Evolutionary conservation across 805 yeast species (phyloP), one percentile per base, ranked within the genome.

Genomic region (Candida ascalaphidarum): DNA sequence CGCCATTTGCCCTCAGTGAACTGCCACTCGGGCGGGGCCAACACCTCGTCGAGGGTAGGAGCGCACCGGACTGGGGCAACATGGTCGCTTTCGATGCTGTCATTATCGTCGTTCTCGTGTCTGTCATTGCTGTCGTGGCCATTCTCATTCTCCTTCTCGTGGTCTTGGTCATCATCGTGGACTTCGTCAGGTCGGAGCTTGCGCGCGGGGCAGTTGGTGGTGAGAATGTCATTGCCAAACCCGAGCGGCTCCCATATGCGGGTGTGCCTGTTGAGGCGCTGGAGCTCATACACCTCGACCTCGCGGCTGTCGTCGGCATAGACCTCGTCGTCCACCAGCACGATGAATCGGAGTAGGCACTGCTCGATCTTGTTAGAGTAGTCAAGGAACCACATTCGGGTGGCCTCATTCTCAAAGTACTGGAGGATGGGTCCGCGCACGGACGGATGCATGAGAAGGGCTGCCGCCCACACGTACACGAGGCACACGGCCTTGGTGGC

Each of bases 201-300:
- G 19, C 58, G 35, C 11, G 34, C 32, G 4, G 59, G 56, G 28
- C 48, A 44, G 38, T 75, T 71, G 14, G 65, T 42, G 1, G 81
- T 58, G 42, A 65, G 77, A 32, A 68, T 66, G 37, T 72, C 75
- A 26, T 58, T 59, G 2, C 76, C 52, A 46, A 63, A 81, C 15
- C 83, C 81, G 1, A 73, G 48, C n/a, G 67, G 50, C 25, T 66
- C 68, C 94, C 94, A 81, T 31, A 68, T 70, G 26, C 68, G 72
- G 2, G 66, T 51, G 11, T 51, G 52, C 9, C 55, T 49, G 43
- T 68, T 64, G 37, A 70, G 60, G 35, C 55, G 55, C 38, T 81
- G 92, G 20, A 81, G 54, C 48, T 81, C 94, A 52, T 55, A 84
- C 1, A 81, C 68, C 43, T 78, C 84, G 11, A 78, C 73, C 35